Evolutionary conservation across 306 rosid species (phyloP).

Genomic region (Cucumis cinereus): DNA sequence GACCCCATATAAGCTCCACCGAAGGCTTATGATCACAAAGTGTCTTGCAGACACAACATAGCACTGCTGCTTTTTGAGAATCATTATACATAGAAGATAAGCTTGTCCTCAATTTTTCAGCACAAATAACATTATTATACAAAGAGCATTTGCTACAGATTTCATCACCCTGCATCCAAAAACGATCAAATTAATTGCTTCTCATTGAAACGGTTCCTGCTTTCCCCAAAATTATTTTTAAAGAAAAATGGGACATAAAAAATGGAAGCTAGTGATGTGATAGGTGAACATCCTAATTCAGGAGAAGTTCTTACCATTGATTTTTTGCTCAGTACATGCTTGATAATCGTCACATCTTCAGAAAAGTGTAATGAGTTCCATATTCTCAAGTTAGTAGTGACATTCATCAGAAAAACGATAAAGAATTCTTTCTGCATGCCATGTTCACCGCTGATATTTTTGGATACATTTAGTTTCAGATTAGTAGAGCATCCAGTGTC

Average conservation of each 20-base stretch:
- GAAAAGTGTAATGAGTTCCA: slow-evolving; percentile 46
- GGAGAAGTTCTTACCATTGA: slow-evolving; percentile 22
- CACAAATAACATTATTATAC: slow-evolving; percentile 1
- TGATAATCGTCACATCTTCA: slow-evolving; percentile 11
- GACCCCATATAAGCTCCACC: slow-evolving; percentile 75
- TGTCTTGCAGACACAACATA: slow-evolving; percentile 32
- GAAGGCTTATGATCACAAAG: slow-evolving; percentile 22
- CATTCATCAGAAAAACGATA: slow-evolving; percentile 35
- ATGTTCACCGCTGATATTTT: slow-evolving; percentile 16
- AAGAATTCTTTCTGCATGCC: slow-evolving; percentile 15
- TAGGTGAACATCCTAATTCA: background rate
- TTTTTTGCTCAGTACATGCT: slow-evolving; percentile 16
- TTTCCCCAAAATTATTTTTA: background rate
- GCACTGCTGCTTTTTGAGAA: slow-evolving; percentile 41
- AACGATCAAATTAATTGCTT: background rate
- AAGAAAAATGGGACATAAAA: background rate
- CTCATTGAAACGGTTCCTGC: background rate
- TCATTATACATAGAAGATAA: slow-evolving; percentile 29
- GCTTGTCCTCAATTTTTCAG: slow-evolving; percentile 7
- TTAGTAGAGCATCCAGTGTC: slow-evolving; percentile 12
- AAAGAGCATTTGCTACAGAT: slow-evolving; percentile 19
- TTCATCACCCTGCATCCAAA: slow-evolving; percentile 23
- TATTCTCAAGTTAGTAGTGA: slow-evolving; percentile 33
- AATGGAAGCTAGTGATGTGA: background rate
- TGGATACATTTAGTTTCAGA: slow-evolving; percentile 27